These are phyloP conservation scores for Penicillium atrosanguineum DNA, from an alignment of 495 filamentous ascomycete genomes.

Conservation along the genomic window DNA sequence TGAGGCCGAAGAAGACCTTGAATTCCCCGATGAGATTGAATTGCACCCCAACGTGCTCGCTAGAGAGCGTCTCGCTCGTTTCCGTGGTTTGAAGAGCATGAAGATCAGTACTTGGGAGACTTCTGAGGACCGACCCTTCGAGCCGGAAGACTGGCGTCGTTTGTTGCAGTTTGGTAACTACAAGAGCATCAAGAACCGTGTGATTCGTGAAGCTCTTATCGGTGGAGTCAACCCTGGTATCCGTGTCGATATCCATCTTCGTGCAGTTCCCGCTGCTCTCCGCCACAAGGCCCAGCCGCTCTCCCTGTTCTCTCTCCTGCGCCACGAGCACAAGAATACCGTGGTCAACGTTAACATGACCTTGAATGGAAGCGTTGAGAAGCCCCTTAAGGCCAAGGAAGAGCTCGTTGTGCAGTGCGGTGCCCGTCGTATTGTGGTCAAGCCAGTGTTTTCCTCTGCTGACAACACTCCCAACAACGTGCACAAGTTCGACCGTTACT, in stretches of 20 bases:
- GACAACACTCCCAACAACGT: constrained; percentile 91
- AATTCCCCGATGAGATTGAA: constrained; percentile 98
- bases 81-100: constrained; percentile 86
- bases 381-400: constrained; percentile 83
- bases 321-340: constrained; percentile 92
- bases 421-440: constrained; percentile 78
- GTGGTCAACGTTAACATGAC: constrained; percentile 84
- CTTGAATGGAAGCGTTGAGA: constrained; percentile 65
- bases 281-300: constrained; percentile 59
- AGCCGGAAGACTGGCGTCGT: constrained; percentile 87
- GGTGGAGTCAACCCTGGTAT: constrained; percentile 84
- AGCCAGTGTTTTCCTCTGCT: constrained; percentile 80
- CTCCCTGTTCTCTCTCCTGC: constrained; percentile 76
- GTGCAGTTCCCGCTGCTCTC: constrained; percentile 62
- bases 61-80: constrained; percentile 77
- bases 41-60: constrained; percentile 84
- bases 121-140: constrained; percentile 75
- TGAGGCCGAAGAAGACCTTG: constrained; percentile 82
- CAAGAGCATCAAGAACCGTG: constrained; percentile 70
- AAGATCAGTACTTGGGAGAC: constrained; percentile 85
- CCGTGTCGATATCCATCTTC: constrained; percentile 75
- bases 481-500: constrained; percentile 91
- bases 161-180: constrained; percentile 82
- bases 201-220: constrained; percentile 73
- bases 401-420: constrained; percentile 87